Evolutionary conservation across 257 asterid genomes (phyloP).

Genomic region (Ehretia macrophylla): DNA sequence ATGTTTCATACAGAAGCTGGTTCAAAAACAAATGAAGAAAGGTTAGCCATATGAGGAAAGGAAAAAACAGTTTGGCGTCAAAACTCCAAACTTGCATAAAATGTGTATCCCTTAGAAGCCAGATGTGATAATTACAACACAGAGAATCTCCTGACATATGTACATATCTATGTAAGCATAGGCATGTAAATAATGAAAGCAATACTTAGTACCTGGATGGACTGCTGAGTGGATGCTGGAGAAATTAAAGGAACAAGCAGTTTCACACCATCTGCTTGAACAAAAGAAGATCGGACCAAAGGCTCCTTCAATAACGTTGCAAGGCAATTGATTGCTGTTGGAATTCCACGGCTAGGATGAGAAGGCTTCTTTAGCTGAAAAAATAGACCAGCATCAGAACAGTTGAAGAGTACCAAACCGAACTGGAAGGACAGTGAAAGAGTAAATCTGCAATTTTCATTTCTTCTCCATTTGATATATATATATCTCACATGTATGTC

Average conservation of each 20-base stretch:
- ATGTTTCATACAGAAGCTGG: conserved; percentile 92
- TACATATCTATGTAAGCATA: neutral
- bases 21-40: conserved; percentile 16
- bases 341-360: conserved; percentile 75
- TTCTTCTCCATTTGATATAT: no score
- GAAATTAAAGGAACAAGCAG: conserved; percentile 73
- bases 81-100: neutral
- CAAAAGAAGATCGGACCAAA: conserved; percentile 70
- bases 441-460: no score
- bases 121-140: neutral
- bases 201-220: conserved; percentile 58
- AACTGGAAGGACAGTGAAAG: no score
- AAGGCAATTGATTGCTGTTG: conserved; percentile 70
- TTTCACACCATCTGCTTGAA: conserved; percentile 88
- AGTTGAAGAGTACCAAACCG: neutral
- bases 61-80: neutral
- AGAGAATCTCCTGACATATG: neutral
- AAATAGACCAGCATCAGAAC: conserved; percentile 7
- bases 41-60: neutral
- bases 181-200: neutral
- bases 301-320: conserved; percentile 86
- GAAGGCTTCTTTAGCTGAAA: conserved; percentile 80
- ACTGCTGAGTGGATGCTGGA: conserved; percentile 94
- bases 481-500: no score
- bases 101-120: neutral